Evolutionary conservation across 2,329 filamentous ascomycete species (phyloP).

Genomic region (Sporothrix mexicana): DNA sequence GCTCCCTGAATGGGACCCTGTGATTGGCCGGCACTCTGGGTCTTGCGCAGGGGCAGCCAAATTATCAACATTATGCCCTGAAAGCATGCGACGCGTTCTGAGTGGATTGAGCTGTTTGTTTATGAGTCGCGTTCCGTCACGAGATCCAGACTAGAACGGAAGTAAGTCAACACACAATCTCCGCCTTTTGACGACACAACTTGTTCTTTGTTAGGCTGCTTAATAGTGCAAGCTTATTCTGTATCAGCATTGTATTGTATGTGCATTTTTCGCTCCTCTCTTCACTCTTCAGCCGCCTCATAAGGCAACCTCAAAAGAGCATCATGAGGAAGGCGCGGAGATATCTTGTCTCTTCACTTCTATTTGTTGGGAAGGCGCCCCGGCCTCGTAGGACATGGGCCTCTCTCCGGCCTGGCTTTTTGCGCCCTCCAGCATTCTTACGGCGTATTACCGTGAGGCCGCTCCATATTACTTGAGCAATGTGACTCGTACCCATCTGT

Average conservation of each 20-base stretch:
- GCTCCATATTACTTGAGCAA: conserved; percentile 25
- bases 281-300: background rate
- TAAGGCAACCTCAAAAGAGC: conserved; percentile 7
- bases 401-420: conserved; percentile 11
- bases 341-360: too few relatives aligned
- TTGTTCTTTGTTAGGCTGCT: background rate
- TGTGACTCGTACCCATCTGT: conserved; percentile 25
- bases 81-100: conserved; percentile 28
- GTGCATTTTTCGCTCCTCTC: background rate
- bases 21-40: conserved; percentile 24
- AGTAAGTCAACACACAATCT: background rate
- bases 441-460: conserved; percentile 17
- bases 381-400: conserved; percentile 12
- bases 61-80: conserved; percentile 34
- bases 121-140: conserved; percentile 7
- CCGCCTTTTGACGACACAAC: background rate
- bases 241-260: too few relatives aligned
- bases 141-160: background rate
- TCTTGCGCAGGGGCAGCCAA: conserved; percentile 24
- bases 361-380: conserved; percentile 8
- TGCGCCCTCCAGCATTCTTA: background rate
- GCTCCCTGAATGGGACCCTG: background rate
- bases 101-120: conserved; percentile 9
- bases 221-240: too few relatives aligned
- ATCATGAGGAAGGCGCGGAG: background rate